Base-by-base conservation (phyloP, 768 basidiomycete species). In the Russula olivacea region DNA sequence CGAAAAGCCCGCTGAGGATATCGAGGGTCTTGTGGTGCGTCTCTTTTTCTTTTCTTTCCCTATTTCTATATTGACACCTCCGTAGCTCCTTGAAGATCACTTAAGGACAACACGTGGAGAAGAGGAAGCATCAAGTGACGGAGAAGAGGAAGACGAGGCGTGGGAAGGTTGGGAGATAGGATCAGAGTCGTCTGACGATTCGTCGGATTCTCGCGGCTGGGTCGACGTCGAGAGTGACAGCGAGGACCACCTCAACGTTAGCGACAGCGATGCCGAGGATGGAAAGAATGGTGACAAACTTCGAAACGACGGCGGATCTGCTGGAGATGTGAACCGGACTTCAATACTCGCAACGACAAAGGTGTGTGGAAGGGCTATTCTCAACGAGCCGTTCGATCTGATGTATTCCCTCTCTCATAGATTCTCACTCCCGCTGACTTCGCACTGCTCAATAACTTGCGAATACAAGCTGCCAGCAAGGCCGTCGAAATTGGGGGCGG, bases 401-500 rank as follows among this genome's bases (percentile, higher is more conserved):
- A 51, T 51, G 36, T 53, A 21, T 32, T 11, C n/a, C 47, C 14
- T 40, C 25, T 1, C 9, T 41, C 32, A 15, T 68, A 97, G 93
- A 98, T 99, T 69, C 83, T 98, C 48, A 98, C 97, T 0, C 97
- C 97, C 0, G 94, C 94, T 34, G 97, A 99, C 74, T 99, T 98
- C 71, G 90, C 90, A 0, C 74, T 97, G 56, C 80, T 98, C 57
- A 90, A 91, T 70, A 92, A 97, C 68, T 84, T 98, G 21, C 86
- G 88, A 2, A 80, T 92, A 55, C 81, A 92, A 75, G 91, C 88
- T 0, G 91, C 90, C 19, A 76, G 80, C 17, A 81, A 84, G 61
- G 85, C 84, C 0, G 85, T 89, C 7, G 85, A 91, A 70, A 74
- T 74, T 25, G 85, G 85, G 2, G 87, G 86, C 5, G 88, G 91